Evolutionary conservation across 805 yeast genomes (phyloP), one percentile per base, ranked within the genome.

Genomic region (Lipomyces kockii): DNA sequence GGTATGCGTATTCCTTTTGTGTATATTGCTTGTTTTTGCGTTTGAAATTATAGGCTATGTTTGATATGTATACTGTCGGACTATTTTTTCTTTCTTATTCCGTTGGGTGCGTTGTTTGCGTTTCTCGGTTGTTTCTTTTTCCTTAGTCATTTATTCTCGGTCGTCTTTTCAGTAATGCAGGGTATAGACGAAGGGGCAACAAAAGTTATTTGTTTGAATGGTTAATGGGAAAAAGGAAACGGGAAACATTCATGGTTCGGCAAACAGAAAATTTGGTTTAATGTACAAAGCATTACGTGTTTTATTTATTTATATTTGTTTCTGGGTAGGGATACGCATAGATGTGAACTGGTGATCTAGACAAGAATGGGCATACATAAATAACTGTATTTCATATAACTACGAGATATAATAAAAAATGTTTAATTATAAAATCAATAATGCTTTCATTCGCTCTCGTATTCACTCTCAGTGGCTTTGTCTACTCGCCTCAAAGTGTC

Each of bases 151-250:
- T 57, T 55, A 20, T 62, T n/a, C 46, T 55, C 46, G 54, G n/a
- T 54, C 59, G 55, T 49, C 53, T 32, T 55, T 34, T 20, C 17
- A 43, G 58, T 49, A 52, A n/a, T 29, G 32, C 20, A 32, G 20
- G 57, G 29, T 54, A 52, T 43, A 58, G 60, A 58, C n/a, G 63
- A 63, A 57, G 49, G 37, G 55, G 46, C 35, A 37, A 49, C 39
- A 62, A 63, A 66, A 66, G 67, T 59, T 64, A 52, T 60, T 59
- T 57, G 29, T 64, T 46, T 60, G 57, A 34, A 64, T 51, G 61
- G 67, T 58, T 60, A 57, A 59, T 57, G 67, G 67, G 61, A 64
- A 64, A 63, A 60, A 27, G 68, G 64, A 66, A 59, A 34, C 51
- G 61, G 69, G 69, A 62, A 57, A 63, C 51, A 37, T 20, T 32